Base-by-base conservation (phyloP, 805 yeast species). In the Clavispora santaluciae region DNA sequence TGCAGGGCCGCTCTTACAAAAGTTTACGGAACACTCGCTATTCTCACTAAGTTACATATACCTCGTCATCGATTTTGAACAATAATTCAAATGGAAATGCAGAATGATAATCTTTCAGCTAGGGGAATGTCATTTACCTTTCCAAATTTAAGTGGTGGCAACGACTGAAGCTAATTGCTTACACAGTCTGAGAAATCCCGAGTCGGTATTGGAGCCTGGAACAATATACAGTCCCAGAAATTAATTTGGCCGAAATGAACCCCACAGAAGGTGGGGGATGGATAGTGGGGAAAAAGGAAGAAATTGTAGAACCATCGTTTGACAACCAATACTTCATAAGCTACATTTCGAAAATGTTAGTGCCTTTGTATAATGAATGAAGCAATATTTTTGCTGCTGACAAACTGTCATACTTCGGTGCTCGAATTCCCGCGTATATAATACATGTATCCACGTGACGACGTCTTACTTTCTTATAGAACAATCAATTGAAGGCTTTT, bases 391-490 rank as follows among this genome's bases (percentile, higher is more conserved):
- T 9, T 21, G 11, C 12, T 23, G 37, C 29, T 35, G 37, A 35
- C 37, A 35, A 35, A 35, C 37, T 15, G 7, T 5, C 11, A 20
- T 22, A 13, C 24, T 22, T 35, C 37, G 37, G 37, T 35, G 29
- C 37, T 35, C 37, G 22, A 22, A 22, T 23, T 23, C 24, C 37
- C 37, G 37, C 31, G 31, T 28, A 28, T 28, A 18, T 28, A 28
- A 15, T 28, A 28, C 13, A 16, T n/a, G 6, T 10, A 28, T 8
- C 10, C 31, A 28, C 31, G 31, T 28, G 31, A 28, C 31, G 31
- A 16, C 9, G 9, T 15, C 16, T 16, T 16, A 5, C 13, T 26
- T n/a, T 4, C 16, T 13, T 6, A n/a, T n/a, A 9, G n/a, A n/a
- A n/a, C n/a, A n/a, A n/a, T n/a, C n/a, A n/a, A n/a, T n/a, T n/a